A percentile compares a stretch with the other conserved stretches of the same genome.
Conservation (phyloP, 495 filamentous ascomycete genomes). For the Lophium mytilinum region DNA sequence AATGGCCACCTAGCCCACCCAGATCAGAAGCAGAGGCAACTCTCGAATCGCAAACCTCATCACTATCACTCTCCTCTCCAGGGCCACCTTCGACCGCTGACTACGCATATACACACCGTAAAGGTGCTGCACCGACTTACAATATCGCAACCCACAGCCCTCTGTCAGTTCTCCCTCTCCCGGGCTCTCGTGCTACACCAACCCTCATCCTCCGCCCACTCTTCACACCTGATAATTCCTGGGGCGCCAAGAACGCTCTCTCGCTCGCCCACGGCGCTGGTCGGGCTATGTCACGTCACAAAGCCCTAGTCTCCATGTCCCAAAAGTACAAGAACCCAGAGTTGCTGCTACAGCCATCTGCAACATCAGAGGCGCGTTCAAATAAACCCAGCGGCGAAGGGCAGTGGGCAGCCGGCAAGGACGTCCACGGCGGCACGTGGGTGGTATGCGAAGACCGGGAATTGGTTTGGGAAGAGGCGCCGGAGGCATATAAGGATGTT, state of each 20-base stretch:
- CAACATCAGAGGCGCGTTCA: background rate
- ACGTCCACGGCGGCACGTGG: constrained; percentile 29
- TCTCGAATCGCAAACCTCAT: background rate
- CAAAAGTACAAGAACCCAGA: constrained; percentile 17
- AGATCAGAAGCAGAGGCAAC: background rate
- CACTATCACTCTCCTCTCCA: background rate
- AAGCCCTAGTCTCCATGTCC: constrained; percentile 23
- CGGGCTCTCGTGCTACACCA: constrained; percentile 33
- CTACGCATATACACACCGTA: constrained; percentile 34
- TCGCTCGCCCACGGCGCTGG: constrained; percentile 36
- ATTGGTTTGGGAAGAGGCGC: constrained; percentile 37
- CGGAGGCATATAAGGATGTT: constrained; percentile 37
- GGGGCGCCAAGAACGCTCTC: constrained; percentile 26
- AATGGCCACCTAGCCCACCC: constrained; percentile 29
- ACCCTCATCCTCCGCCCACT: constrained; percentile 32
- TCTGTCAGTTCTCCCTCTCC: constrained; percentile 29
- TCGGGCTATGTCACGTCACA: constrained; percentile 29
- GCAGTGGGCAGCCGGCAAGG: constrained; percentile 8
- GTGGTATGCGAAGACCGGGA: constrained; percentile 36
- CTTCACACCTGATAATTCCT: constrained; percentile 16
- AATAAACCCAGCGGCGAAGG: background rate
- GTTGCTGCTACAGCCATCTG: constrained; percentile 6
- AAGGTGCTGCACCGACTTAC: constrained; percentile 34
- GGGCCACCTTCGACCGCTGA: background rate
- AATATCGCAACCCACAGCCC: constrained; percentile 9